Conservation (phyloP, 192 early-diverging fungal species). For the Thoreauomyces humboldtii region DNA sequence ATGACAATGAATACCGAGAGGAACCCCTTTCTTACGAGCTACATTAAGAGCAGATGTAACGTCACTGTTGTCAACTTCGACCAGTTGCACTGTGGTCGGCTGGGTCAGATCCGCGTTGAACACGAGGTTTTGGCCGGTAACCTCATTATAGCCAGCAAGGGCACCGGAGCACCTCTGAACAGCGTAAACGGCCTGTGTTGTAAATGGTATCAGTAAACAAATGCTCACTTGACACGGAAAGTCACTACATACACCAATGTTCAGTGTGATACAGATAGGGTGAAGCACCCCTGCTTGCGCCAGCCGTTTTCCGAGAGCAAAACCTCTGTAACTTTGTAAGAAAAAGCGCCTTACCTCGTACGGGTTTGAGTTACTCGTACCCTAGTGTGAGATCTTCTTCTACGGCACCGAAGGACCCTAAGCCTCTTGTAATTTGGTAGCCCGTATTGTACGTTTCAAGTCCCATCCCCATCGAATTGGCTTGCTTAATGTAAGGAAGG, state of each 20-base stretch:
- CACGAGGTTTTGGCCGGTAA: background rate
- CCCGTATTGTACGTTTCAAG: background rate
- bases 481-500: background rate
- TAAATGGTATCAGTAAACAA: too few relatives aligned
- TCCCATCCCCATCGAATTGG: background rate
- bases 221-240: too few relatives aligned
- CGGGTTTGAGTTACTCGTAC: too few relatives aligned
- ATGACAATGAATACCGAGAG: too few relatives aligned
- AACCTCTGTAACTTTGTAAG: too few relatives aligned
- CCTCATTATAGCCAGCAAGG: background rate
- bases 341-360: too few relatives aligned
- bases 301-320: background rate
- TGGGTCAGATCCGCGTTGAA: background rate
- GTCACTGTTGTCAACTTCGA: background rate
- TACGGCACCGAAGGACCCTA: background rate
- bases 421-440: background rate
- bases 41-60: background rate
- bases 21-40: background rate
- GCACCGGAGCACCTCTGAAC: background rate
- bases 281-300: background rate
- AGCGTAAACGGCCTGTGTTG: background rate
- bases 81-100: background rate
- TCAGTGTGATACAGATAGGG: background rate
- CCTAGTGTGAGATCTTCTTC: background rate
- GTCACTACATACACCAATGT: too few relatives aligned